Conservation (phyloP, 2,329 filamentous ascomycete genomes). For the Neoarthrinium moseri region DNA sequence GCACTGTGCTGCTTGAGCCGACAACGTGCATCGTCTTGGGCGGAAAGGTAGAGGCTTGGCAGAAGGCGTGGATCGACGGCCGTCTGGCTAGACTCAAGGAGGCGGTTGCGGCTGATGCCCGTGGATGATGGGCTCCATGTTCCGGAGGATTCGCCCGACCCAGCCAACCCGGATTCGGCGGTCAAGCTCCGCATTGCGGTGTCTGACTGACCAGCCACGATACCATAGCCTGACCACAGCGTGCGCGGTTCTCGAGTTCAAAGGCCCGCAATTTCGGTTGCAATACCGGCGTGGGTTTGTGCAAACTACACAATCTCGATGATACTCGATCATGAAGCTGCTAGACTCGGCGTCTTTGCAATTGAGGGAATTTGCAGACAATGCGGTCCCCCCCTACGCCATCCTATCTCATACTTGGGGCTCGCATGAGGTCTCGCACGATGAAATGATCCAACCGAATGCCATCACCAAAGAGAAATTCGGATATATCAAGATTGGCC, state of each 20-base stretch:
- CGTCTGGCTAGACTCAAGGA: constrained; percentile 68
- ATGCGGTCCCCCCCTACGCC: too few relatives aligned
- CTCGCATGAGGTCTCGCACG: not conserved
- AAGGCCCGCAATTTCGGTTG: too few relatives aligned
- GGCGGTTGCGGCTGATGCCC: constrained; percentile 42
- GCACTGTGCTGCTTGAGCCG: constrained; percentile 75
- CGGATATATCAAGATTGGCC: not conserved
- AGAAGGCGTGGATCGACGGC: constrained; percentile 73
- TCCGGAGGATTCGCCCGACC: not conserved
- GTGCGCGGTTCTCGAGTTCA: too few relatives aligned
- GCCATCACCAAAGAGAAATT: not conserved
- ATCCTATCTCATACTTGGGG: not conserved
- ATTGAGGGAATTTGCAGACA: too few relatives aligned
- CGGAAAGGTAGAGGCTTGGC: constrained; percentile 80
- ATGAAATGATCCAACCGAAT: not conserved
- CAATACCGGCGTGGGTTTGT: too few relatives aligned
- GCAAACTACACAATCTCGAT: too few relatives aligned
- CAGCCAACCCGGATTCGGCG: not conserved
- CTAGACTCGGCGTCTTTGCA: too few relatives aligned
- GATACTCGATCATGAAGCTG: too few relatives aligned
- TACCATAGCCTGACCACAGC: too few relatives aligned
- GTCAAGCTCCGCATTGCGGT: not conserved
- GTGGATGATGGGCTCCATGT: constrained; percentile 7
- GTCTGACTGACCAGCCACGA: too few relatives aligned
- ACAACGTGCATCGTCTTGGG: constrained; percentile 71